Base-by-base conservation (phyloP, 169 alveolate species). In the Eimeria nieschulzi region DNA sequence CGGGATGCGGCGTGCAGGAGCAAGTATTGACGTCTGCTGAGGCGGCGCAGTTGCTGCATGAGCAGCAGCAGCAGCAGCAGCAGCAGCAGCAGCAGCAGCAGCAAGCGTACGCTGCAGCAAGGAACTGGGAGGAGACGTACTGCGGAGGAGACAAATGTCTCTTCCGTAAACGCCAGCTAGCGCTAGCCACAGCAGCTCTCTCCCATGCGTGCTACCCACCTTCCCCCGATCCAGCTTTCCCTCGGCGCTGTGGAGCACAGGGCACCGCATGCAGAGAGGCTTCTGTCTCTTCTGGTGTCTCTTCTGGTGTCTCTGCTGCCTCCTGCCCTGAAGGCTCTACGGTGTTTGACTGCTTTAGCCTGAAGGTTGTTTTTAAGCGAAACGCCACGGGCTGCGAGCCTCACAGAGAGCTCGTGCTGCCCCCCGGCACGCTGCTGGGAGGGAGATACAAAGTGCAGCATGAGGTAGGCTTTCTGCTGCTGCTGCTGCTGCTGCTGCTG, bases 361-460 rank as follows among this genome's bases (percentile, higher is more conserved):
- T 97, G 79, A 96, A 97, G 91, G 98, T 97, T 25, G 97, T 97
- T 5, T 97, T 94, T 83, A 98, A 97, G 87, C 94, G 99, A 82
- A 98, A 96, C 91, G 95, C 97, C 73, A 97, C 99, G 25, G 99
- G 99, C 0, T 96, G 96, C 87, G 99, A 96, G 86, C 98, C 97
- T 83, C 95, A 97, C 9, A 96, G 96, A 88, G 99, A 97, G 54
- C 96, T 97, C 93, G 97, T 97, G 61, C 96, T 97, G 19, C 97
- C 96, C n/a, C 92, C 97, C 8, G 96, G 96, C 90, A 95, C 97
- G 73, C 96, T 97, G 13, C 95, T 97, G 19, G 99, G 97, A 2
- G 99, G 98, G 55, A 95, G 99, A 78, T 97, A 96, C 93, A 92
- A 96, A 90, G 96, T 96, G 19, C 93, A 95, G 72, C 98, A 96